phyloP scores from a whole-genome alignment of 768 basidiomycete species.

The Mrakia hoshinonis region DNA sequence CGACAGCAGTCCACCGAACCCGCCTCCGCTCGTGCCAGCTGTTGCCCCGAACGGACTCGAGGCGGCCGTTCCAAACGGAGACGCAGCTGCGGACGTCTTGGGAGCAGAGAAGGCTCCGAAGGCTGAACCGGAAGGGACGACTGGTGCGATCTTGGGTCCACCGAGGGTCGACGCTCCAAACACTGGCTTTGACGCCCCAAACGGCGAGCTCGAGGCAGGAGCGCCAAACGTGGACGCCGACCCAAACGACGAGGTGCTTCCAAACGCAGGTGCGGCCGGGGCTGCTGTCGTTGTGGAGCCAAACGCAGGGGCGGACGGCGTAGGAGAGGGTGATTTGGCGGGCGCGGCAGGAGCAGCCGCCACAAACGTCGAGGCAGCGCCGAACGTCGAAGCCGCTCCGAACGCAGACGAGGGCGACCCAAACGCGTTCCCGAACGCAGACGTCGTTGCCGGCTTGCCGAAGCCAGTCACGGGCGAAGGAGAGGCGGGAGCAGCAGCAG shows the following conservation, averaged over 20 bases:
- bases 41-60: constrained; percentile 8
- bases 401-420: neutral
- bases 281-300: neutral
- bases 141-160: constrained; percentile 22
- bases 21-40: neutral
- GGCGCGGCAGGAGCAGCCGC: constrained; percentile 9
- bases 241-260: constrained; percentile 1
- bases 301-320: constrained; percentile 15
- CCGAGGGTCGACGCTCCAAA: constrained; percentile 17
- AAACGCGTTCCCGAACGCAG: constrained; percentile 3
- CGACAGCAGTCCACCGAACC: constrained; percentile 9
- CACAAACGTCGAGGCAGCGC: neutral
- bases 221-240: neutral
- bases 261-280: constrained; percentile 5
- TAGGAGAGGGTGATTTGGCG: neutral
- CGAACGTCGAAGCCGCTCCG: neutral
- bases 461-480: constrained; percentile 1
- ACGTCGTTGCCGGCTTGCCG: neutral
- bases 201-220: neutral
- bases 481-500: neutral
- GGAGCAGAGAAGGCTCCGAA: constrained; percentile 21
- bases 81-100: neutral
- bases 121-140: constrained; percentile 2
- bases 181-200: constrained; percentile 2
- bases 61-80: constrained; percentile 5